Conservation (phyloP, 345 rosid species). For the Hibiscus tridactylites region DNA sequence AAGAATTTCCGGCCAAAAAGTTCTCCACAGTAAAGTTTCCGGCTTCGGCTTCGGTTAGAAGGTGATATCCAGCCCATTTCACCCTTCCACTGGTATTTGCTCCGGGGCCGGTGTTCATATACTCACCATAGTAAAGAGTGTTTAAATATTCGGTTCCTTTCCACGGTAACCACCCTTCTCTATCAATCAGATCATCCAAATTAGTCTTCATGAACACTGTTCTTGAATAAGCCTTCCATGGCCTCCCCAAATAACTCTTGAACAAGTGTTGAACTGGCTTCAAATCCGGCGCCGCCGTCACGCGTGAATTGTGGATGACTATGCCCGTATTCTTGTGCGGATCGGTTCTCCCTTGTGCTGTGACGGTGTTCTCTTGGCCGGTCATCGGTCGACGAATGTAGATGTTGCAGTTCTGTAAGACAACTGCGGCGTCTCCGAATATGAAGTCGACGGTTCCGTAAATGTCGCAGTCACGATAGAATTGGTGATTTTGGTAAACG, state of each 20-base stretch:
- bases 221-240: constrained; percentile 77
- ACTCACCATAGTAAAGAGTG: constrained; percentile 80
- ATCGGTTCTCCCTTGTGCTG: constrained; percentile 65
- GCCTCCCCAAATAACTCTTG: constrained; percentile 61
- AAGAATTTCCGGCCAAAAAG: constrained; percentile 53
- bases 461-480: constrained; percentile 67
- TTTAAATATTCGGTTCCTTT: constrained; percentile 50
- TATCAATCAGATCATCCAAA: constrained; percentile 42
- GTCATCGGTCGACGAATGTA: constrained; percentile 43
- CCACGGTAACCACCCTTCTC: constrained; percentile 78
- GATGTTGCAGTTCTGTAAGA: constrained; percentile 60
- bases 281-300: constrained; percentile 40
- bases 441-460: constrained; percentile 78
- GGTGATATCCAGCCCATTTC: constrained; percentile 62
- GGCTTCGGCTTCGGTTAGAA: constrained; percentile 37
- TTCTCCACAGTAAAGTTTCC: constrained; percentile 58
- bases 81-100: constrained; percentile 57
- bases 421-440: constrained; percentile 60
- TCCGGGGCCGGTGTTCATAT: constrained; percentile 60
- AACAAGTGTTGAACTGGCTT: constrained; percentile 23
- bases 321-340: constrained; percentile 74
- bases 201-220: constrained; percentile 55
- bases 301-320: constrained; percentile 52
- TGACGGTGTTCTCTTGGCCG: constrained; percentile 53
- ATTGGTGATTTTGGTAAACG: constrained; percentile 66